Conservation (phyloP, 1,284 basidiomycete species). For the Melampsora americana region DNA sequence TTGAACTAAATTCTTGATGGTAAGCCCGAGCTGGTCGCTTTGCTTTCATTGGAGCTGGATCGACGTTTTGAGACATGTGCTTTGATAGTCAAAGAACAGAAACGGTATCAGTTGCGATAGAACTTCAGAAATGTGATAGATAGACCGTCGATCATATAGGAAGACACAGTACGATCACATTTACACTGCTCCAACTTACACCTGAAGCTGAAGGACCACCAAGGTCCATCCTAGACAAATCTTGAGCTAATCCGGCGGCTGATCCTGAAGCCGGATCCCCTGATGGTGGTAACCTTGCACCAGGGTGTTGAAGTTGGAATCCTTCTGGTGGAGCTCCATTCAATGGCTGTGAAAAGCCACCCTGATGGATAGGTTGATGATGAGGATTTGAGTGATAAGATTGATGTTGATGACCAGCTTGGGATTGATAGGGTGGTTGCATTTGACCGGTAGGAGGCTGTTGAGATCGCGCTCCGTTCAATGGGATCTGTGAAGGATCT, state of each 20-base stretch:
- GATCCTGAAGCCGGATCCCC: neutral
- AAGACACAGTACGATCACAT: neutral
- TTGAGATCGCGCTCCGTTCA: conserved; percentile 1
- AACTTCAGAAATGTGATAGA: no score
- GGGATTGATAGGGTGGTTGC: neutral
- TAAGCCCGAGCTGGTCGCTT: conserved; percentile 54
- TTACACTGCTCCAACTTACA: no score
- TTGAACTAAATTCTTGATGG: conserved; percentile 46
- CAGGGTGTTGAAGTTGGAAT: neutral
- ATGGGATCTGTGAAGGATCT: neutral
- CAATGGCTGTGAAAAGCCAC: neutral
- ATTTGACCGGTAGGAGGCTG: neutral
- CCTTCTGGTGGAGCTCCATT: neutral
- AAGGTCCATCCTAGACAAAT: conserved; percentile 5
- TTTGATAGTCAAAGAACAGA: no score
- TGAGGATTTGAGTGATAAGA: neutral
- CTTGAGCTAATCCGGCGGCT: neutral
- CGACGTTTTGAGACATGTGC: neutral
- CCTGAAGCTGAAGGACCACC: neutral
- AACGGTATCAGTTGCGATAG: no score
- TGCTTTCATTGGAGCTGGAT: conserved; percentile 38
- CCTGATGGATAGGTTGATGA: neutral
- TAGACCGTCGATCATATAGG: no score
- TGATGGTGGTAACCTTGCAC: neutral
- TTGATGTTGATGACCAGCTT: neutral